These are phyloP conservation scores for Spergularia azorica DNA, from an alignment of 179 eudicot genomes.

Conservation along the genomic window DNA sequence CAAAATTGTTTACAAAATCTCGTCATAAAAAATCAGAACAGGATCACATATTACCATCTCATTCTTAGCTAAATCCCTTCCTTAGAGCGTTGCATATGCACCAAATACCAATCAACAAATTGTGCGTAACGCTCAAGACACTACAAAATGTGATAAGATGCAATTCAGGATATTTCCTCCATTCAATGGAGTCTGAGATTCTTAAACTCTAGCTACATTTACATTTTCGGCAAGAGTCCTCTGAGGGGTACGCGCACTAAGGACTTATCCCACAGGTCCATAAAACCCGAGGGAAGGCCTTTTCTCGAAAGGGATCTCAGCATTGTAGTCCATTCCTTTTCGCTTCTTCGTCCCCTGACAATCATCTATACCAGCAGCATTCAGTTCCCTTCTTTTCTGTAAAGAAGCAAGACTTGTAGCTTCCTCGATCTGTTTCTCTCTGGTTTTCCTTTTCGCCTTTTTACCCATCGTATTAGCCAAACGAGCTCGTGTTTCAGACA, in stretches of 20 bases:
- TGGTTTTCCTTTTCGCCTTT: constrained; percentile 97
- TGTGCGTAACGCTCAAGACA: too few relatives aligned
- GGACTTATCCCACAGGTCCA: constrained; percentile 74
- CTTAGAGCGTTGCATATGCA: too few relatives aligned
- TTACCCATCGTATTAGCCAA: constrained; percentile 95
- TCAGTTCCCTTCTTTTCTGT: constrained; percentile 96
- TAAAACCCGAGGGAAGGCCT: constrained; percentile 95
- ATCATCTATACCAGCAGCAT: constrained; percentile 93
- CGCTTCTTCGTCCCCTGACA: constrained; percentile 90
- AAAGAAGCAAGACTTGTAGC: constrained; percentile 98
- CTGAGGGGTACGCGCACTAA: constrained; percentile 90
- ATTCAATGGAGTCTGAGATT: constrained; percentile 90
- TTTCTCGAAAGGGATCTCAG: constrained; percentile 97
- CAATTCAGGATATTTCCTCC: constrained; percentile 86
- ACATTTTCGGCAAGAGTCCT: constrained; percentile 96
- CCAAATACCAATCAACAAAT: too few relatives aligned
- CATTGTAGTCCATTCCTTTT: constrained; percentile 93
- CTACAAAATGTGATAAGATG: constrained; percentile 81
- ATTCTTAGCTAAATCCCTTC: too few relatives aligned
- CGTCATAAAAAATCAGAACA: too few relatives aligned
- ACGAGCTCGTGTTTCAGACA: constrained; percentile 96
- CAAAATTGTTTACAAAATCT: too few relatives aligned
- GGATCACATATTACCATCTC: too few relatives aligned
- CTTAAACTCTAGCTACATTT: constrained; percentile 78
- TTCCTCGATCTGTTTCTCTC: constrained; percentile 99